These are phyloP conservation scores for Kazachstania psychrophila DNA, from an alignment of 805 yeast genomes.

Conservation along the genomic window DNA sequence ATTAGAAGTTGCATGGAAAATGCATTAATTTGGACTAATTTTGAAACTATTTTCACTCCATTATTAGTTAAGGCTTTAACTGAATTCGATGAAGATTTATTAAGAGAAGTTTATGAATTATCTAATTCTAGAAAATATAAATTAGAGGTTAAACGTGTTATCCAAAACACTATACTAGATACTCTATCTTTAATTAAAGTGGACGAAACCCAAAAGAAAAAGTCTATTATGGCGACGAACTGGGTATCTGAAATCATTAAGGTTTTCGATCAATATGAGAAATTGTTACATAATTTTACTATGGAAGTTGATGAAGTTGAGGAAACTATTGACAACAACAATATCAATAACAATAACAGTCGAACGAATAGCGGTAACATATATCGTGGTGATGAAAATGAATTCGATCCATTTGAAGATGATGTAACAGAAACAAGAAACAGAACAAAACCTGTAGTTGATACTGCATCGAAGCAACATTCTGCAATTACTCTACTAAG, in stretches of 20 bases:
- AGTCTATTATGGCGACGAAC: constrained; percentile 39
- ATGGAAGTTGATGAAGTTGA: neutral
- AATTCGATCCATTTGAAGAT: neutral
- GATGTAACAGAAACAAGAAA: constrained; percentile 26
- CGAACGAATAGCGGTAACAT: neutral
- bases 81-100: constrained; percentile 6
- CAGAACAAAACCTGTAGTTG: constrained; percentile 27
- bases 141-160: constrained; percentile 8
- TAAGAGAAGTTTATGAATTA: constrained; percentile 13
- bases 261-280: constrained; percentile 42
- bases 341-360: neutral
- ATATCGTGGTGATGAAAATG: neutral
- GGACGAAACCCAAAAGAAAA: constrained; percentile 4
- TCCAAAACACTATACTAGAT: constrained; percentile 11
- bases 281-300: constrained; percentile 38
- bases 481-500: constrained; percentile 22
- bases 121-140: constrained; percentile 11
- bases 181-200: constrained; percentile 10
- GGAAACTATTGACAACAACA: constrained; percentile 25
- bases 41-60: constrained; percentile 7
- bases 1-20: constrained; percentile 15
- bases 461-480: neutral
- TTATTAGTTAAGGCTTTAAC: constrained; percentile 9
- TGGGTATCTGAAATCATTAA: constrained; percentile 58
- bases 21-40: constrained; percentile 16